Evolutionary conservation across 2,329 filamentous ascomycete species (phyloP).

Genomic region (Botrytis medusae): DNA sequence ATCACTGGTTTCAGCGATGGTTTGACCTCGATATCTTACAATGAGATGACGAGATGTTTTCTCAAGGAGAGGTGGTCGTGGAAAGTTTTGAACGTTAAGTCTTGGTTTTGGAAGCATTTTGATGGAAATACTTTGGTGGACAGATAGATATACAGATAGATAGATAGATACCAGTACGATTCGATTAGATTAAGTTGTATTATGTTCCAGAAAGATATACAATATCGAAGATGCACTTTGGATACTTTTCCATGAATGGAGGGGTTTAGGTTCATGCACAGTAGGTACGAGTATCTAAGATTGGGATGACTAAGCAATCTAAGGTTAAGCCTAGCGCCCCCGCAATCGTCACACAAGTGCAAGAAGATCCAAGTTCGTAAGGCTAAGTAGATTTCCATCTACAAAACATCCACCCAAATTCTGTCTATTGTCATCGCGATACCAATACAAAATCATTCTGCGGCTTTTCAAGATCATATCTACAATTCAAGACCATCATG

Average conservation of each 20-base stretch:
- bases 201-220: not conserved
- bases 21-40: slow-evolving; percentile 54
- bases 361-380: slow-evolving; percentile 14
- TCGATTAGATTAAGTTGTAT: not conserved
- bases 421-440: slow-evolving; percentile 6
- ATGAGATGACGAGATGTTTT: slow-evolving; percentile 53
- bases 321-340: slow-evolving; percentile 12
- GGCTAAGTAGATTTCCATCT: slow-evolving; percentile 14
- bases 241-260: not conserved
- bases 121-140: not conserved
- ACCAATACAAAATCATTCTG: not conserved
- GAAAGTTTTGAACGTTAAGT: slow-evolving; percentile 58
- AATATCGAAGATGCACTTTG: not conserved
- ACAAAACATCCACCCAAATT: slow-evolving; percentile 2
- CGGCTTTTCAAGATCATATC: not conserved
- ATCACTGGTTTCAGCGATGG: slow-evolving; percentile 58
- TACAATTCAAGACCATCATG: slow-evolving; percentile 43
- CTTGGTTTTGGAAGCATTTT: slow-evolving; percentile 45
- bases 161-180: no score
- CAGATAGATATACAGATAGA: no score
- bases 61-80: slow-evolving; percentile 58
- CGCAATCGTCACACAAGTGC: slow-evolving; percentile 10
- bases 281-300: not conserved
- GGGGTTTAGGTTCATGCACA: not conserved
- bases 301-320: not conserved